A percentile compares a stretch with the other conserved stretches of the same genome.
Conservation (phyloP, 768 basidiomycete genomes). For the Macrolepiota albuminosa region DNA sequence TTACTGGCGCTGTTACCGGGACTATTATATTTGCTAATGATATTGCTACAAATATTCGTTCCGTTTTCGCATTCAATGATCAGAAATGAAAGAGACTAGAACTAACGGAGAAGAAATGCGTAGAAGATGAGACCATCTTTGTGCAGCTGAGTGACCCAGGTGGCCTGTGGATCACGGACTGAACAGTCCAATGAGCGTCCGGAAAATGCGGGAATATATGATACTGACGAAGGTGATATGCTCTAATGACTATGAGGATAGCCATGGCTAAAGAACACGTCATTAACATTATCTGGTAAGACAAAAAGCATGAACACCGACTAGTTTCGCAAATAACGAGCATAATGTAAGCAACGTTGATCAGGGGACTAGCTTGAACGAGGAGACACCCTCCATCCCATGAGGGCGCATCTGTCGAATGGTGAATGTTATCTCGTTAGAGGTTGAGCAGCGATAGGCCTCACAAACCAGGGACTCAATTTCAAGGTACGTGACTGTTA, state of each 20-base stretch:
- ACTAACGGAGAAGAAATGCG: constrained; percentile 32
- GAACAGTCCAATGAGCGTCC: neutral
- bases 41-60: constrained; percentile 19
- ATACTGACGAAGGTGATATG: constrained; percentile 32
- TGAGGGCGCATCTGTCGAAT: neutral
- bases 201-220: neutral
- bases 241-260: constrained; percentile 31
- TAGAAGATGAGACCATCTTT: constrained; percentile 39
- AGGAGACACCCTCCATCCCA: constrained; percentile 26
- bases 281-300: neutral
- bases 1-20: constrained; percentile 32
- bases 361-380: constrained; percentile 28
- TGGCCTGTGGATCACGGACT: constrained; percentile 31
- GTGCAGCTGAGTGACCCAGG: constrained; percentile 34
- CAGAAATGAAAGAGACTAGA: neutral
- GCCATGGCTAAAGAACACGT: constrained; percentile 27
- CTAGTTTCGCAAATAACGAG: constrained; percentile 36
- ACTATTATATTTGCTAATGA: constrained; percentile 37
- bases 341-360: constrained; percentile 33
- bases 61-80: neutral
- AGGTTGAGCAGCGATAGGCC: neutral
- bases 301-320: constrained; percentile 16
- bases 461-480: constrained; percentile 29
- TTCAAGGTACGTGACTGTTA: constrained; percentile 29
- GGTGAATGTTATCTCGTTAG: neutral